A percentile compares a stretch with the other conserved stretches of the same genome.
These are phyloP conservation scores for Yarrowia divulgata DNA, from an alignment of 805 yeast species.

Conservation along the genomic window DNA sequence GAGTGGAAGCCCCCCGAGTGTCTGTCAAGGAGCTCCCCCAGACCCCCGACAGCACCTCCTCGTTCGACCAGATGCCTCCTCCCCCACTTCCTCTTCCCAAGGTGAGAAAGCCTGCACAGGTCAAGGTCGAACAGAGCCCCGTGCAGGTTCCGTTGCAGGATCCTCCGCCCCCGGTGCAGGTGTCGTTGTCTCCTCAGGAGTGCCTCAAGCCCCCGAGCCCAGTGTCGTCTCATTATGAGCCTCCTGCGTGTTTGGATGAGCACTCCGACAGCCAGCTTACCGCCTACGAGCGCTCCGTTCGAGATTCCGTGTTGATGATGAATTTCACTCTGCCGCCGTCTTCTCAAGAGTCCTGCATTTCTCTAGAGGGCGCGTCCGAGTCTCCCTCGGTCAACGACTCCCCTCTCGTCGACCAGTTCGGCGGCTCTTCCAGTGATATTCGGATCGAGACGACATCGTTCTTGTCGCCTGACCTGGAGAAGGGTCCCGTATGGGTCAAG, in stretches of 20 bases:
- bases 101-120: neutral
- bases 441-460: constrained; percentile 18
- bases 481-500: constrained; percentile 3
- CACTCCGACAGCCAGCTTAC: constrained; percentile 27
- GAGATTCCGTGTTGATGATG: constrained; percentile 30
- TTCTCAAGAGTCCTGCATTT: constrained; percentile 2
- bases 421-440: constrained; percentile 14
- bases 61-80: constrained; percentile 15
- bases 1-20: neutral
- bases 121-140: neutral
- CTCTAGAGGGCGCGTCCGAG: constrained; percentile 19
- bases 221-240: constrained; percentile 25
- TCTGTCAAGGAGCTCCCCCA: constrained; percentile 7
- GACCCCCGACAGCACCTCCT: constrained; percentile 18
- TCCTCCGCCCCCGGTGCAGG: neutral
- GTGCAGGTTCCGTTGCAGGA: neutral
- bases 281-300: constrained; percentile 33
- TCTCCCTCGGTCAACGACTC: constrained; percentile 17
- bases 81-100: constrained; percentile 18
- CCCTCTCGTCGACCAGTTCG: constrained; percentile 22
- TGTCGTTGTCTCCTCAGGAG: neutral
- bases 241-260: constrained; percentile 11
- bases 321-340: neutral
- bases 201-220: constrained; percentile 16
- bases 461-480: constrained; percentile 11